Base-by-base conservation (phyloP, 257 asterid genomes). In the Voacanga thouarsii region DNA sequence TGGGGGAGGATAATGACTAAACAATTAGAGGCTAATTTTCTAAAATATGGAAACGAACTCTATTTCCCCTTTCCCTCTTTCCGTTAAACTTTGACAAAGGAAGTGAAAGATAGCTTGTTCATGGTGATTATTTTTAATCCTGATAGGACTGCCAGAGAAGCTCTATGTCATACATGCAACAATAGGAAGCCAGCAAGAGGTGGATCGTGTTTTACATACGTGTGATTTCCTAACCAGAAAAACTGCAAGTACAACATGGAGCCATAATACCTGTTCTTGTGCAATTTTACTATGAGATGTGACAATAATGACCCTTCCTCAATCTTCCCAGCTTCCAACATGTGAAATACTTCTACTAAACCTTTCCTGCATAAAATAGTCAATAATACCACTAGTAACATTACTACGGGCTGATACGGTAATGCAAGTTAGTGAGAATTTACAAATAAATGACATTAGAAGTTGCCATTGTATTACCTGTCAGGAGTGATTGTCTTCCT, bases 401-500 rank as follows among this genome's bases (percentile, higher is more conserved):
- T 30, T 45, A n/a, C 30, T 12, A 23, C 24, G 51, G 7, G 53
- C 16, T 7, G 44, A 44, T 44, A 28, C 59, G 3, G 39, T 0
- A 59, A 18, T 56, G 1, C 9, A 41, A 19, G 49, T n/a, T 39
- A 2, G 11, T 15, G 18, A 53, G 30, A 51, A 74, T 66, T 41
- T 18, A 24, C 9, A 26, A 75, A 59, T 8, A 59, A 43, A 12
- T 41, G 57, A 45, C 3, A 11, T 56, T 44, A 63, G 28, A 60
- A 47, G 23, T 49, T 26, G 67, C 16, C 64, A 55, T 26, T 79
- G 24, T 23, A 65, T 37, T 82, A 92, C 98, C 96, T 91, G 87
- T 91, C 98, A 0, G 97, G 99, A 83, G 96, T 92, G 74, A 90
- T 88, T 65, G 99, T 91, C 84, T 87, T 91, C 43, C 87, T 86